Percentiles rank a stretch among this genome's conserved stretches.
Evolutionary conservation across 176 grass and related monocot species (phyloP).

Genomic region (Aegilops tauschii): DNA sequence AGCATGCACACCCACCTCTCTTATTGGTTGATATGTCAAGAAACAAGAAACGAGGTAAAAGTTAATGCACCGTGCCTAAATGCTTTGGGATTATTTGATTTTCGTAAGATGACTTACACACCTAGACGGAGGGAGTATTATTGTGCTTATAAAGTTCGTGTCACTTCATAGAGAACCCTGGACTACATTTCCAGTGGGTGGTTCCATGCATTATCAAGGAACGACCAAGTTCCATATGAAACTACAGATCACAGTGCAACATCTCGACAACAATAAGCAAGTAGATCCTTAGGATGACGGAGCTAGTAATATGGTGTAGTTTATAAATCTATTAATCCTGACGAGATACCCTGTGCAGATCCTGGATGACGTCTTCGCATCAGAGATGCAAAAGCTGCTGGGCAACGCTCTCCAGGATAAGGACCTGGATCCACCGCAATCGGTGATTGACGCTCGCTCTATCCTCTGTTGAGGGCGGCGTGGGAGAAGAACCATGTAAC

Average conservation of each 20-base stretch:
- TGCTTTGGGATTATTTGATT: too few relatives aligned
- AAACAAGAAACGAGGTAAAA: too few relatives aligned
- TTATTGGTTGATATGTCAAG: too few relatives aligned
- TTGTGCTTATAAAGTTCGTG: neutral
- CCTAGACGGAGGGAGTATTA: too few relatives aligned
- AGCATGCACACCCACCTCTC: too few relatives aligned
- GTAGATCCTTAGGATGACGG: neutral
- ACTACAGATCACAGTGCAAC: neutral
- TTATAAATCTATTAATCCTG: neutral
- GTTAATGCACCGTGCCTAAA: too few relatives aligned
- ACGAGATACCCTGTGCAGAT: slow-evolving; percentile 55
- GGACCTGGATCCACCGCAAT: slow-evolving; percentile 80
- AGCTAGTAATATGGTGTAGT: neutral
- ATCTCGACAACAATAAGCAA: neutral
- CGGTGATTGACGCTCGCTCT: slow-evolving; percentile 75
- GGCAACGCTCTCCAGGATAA: slow-evolving; percentile 91
- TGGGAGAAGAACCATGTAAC: neutral
- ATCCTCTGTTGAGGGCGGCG: slow-evolving; percentile 52
- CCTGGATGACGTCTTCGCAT: slow-evolving; percentile 78
- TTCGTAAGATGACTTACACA: too few relatives aligned
- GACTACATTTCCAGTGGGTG: neutral
- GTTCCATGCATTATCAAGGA: neutral
- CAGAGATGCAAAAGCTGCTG: slow-evolving; percentile 88
- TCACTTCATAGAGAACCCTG: neutral
- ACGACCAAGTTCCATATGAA: neutral